Evolutionary conservation across 2,329 filamentous ascomycete species (phyloP), one percentile per base, ranked within the genome.

Genomic region (Emmonsia crescens): DNA sequence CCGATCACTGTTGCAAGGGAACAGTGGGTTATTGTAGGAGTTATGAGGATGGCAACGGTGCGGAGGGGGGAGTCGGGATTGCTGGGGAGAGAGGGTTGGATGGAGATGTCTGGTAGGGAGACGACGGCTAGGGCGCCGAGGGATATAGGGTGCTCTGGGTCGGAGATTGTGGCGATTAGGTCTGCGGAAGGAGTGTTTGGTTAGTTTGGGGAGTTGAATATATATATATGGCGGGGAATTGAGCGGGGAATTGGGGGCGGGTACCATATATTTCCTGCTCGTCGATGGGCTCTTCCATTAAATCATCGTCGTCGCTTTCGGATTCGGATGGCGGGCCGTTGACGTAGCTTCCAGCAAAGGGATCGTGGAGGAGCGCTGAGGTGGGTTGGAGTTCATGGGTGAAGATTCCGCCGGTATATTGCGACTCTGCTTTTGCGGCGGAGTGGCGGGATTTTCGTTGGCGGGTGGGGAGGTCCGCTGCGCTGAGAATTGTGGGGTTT

Each of bases 1-100:
- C 94, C 94, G 69, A 99, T 96, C 63, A 99, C 91, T 0, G 94
- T 99, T 38, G 94, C 94, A 48, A 99, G 83, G 58, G 90, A 96
- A 79, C 94, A 99, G 76, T 97, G 94, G 19, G 93, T 95, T 71
- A 97, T 94, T 31, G 94, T 99, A 10, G 94, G 94, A 12, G 94
- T 99, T 67, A 99, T 88, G 70, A 96, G 85, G 51, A 99, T 91
- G 2, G 87, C 83, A 42, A 97, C 91, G 46, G 83, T 85, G 80
- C 87, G 77, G 79, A 91, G 78, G 83, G 83, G 71, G 71, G 85
- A 82, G 9, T 77, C 76, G 10, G 76, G 79, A 42, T 79, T 79
- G 64, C 79, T 78, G 42, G 82, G 83, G n/a, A 87, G 82, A 6
- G 88, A 82, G 57, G 86, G 84, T 52, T 79, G 80, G 67, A 99